Evolutionary conservation across 1,139 yeast species (phyloP), one percentile per base, ranked within the genome.

Genomic region (Zygotorulaspora mrakii): DNA sequence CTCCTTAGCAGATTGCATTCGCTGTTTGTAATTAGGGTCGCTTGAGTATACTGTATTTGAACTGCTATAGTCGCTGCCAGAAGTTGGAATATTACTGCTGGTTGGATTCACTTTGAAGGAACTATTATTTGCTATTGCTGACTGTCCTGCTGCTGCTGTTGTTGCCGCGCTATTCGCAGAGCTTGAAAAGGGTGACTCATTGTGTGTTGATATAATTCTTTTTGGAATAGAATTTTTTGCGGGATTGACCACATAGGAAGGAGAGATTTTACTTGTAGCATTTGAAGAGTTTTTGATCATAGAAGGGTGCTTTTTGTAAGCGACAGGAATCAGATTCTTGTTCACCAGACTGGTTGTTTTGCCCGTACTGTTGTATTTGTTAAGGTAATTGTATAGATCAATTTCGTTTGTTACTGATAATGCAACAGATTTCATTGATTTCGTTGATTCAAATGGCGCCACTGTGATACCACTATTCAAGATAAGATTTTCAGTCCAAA

Each of bases 381-480:
- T 59, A 39, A 91, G 70, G 54, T 78, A 86, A 33, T 78, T 74
- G 66, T 82, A 85, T 46, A 89, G 70, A 60, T 88, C 95, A 53
- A 73, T 76, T 56, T 88, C 96, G 57, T 83, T 83, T 57, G 87
- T 91, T 41, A 89, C 77, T 18, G 84, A 74, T 16, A 82, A 69
- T 0, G 95, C 94, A 53, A 84, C 69, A 11, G 75, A 67, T 57
- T 81, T 83, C 84, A 89, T 81, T 2, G 95, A 79, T 18, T 71
- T 69, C 25, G 66, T 64, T 1, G 72, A 62, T 31, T 68, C 72
- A 6, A 88, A 68, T 2, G 97, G 97, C 37, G 83, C 70, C 6
- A 89, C 73, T 45, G 85, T 78, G 28, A 88, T 84, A 20, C 96
- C 97, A 16, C 86, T 74, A 55, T 89, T 88, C 68, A 91, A 75